Conservation (phyloP, 371 early-diverging fungal genomes). For the Mortierella sp. region DNA sequence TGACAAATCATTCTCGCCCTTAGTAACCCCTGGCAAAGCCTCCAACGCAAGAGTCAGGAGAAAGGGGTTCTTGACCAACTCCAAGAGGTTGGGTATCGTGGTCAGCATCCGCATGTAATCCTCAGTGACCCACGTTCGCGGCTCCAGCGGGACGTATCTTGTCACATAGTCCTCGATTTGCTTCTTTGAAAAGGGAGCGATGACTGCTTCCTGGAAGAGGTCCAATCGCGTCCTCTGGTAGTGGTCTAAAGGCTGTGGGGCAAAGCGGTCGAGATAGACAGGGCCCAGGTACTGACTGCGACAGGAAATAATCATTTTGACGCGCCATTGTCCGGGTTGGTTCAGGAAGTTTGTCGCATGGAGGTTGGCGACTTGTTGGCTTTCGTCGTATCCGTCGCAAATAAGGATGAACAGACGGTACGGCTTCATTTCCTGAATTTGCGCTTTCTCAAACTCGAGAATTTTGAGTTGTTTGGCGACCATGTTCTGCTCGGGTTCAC, state of each 20-base stretch:
- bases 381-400: conserved; percentile 20
- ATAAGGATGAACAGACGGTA: conserved; percentile 10
- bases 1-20: background rate
- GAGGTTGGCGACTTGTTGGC: background rate
- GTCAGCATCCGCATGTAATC: conserved; percentile 6
- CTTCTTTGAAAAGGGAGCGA: too few species aligned
- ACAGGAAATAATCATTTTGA: conserved; percentile 18
- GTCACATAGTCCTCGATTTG: conserved; percentile 17
- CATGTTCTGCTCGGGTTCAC: background rate
- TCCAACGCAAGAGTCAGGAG: conserved; percentile 2
- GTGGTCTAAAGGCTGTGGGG: too few species aligned
- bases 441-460: background rate
- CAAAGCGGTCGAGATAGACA: too few species aligned
- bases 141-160: background rate
- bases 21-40: conserved; percentile 4
- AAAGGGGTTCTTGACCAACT: conserved; percentile 17
- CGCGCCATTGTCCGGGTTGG: background rate
- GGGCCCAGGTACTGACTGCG: too few species aligned
- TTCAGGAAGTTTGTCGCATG: conserved; percentile 3
- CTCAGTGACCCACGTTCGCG: background rate
- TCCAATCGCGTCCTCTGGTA: too few species aligned
- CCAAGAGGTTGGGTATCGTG: background rate
- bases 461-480: conserved; percentile 1
- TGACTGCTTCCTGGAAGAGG: too few species aligned
- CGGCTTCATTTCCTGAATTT: conserved; percentile 10